phyloP scores from a whole-genome alignment of 1,139 yeast species.

The Candida sojae region DNA sequence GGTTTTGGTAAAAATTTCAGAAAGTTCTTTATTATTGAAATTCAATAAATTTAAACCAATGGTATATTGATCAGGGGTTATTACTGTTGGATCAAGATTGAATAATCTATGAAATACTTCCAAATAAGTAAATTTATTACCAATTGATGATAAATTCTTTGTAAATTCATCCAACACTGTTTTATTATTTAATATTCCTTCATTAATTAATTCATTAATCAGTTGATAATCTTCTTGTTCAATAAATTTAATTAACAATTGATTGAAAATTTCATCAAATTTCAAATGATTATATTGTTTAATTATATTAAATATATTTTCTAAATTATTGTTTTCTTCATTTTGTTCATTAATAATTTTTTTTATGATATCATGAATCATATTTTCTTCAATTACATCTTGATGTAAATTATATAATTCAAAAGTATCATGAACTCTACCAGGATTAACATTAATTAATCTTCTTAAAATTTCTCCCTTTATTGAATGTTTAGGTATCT shows the following conservation, averaged over 20 bases:
- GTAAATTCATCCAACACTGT: not conserved
- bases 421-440: conserved; percentile 38
- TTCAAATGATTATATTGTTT: conserved; percentile 7
- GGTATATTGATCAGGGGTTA: conserved; percentile 3
- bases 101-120: conserved; percentile 13
- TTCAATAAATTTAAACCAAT: conserved; percentile 11
- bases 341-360: conserved; percentile 26
- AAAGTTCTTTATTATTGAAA: not conserved
- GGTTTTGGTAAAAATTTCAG: not conserved
- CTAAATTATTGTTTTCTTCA: conserved; percentile 10
- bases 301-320: conserved; percentile 8
- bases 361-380: conserved; percentile 20
- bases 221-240: conserved; percentile 1
- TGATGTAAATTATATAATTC: conserved; percentile 33
- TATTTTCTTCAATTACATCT: conserved; percentile 9
- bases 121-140: conserved; percentile 13
- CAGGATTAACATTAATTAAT: conserved; percentile 39
- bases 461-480: conserved; percentile 20
- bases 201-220: conserved; percentile 5
- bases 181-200: not conserved
- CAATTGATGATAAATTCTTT: not conserved
- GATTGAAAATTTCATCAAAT: conserved; percentile 1
- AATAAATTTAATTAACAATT: conserved; percentile 1
- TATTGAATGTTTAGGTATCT: conserved; percentile 10
- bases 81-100: conserved; percentile 4